Percentiles rank a stretch among this genome's conserved stretches.
These are phyloP conservation scores for Endocladia muricata DNA, from an alignment of 31 red algal genomes.

Conservation along the genomic window DNA sequence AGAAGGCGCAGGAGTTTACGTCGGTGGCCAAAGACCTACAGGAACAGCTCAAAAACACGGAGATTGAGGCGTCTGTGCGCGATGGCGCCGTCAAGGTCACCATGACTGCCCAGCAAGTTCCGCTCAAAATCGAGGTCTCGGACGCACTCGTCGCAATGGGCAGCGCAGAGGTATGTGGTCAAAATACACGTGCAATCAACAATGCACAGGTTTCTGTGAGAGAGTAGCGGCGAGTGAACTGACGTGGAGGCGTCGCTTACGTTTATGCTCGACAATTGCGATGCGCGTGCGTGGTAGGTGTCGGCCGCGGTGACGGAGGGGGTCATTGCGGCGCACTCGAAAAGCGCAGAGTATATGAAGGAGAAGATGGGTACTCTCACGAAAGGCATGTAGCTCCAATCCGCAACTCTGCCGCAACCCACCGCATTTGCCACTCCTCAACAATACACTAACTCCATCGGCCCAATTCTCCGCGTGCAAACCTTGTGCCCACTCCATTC, in stretches of 20 bases:
- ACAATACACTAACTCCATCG: no score
- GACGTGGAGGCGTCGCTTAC: no score
- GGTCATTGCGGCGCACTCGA: conserved; percentile 50
- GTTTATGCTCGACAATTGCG: no score
- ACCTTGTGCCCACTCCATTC: no score
- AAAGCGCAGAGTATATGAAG: conserved; percentile 53
- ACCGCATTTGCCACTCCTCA: no score
- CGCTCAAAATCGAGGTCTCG: conserved; percentile 39
- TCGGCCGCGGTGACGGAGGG: conserved; percentile 60
- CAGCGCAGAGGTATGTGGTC: conserved; percentile 33
- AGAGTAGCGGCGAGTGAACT: no score
- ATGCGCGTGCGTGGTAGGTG: no score
- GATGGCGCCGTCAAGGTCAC: conserved; percentile 79
- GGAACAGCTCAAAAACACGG: conserved; percentile 88
- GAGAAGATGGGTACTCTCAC: conserved; percentile 64
- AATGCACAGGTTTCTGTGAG: no score
- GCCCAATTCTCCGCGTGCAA: no score
- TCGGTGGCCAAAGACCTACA: conserved; percentile 78
- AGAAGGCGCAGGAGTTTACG: conserved; percentile 92
- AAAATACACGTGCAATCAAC: no score
- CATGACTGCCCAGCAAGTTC: conserved; percentile 70
- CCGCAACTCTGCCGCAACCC: no score
- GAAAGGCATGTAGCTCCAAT: conserved; percentile 33
- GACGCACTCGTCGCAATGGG: conserved; percentile 58
- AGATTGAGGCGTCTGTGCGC: conserved; percentile 77